Base-by-base conservation (phyloP, 2,329 filamentous ascomycete species). In the Blumeria graminis region DNA sequence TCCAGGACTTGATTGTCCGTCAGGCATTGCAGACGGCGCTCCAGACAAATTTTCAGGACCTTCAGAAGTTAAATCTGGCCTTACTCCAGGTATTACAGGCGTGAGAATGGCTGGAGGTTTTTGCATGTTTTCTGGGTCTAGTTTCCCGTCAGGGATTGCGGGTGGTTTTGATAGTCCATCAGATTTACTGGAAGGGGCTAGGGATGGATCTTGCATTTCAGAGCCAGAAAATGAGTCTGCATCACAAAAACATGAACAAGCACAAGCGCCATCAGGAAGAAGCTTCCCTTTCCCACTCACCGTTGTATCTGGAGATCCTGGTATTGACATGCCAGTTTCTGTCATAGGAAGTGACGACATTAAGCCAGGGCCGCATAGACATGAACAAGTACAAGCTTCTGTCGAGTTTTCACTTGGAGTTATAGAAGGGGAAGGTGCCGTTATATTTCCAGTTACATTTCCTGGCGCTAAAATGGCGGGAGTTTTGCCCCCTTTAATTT, bases 211-310 rank as follows among this genome's bases (percentile, higher is more conserved):
- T 43, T 14, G 6, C 18, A 5, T 13, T 13, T 11, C 28, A n/a
- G 45, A 22, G 3, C 38, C 38, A 10, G 28, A 18, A 58, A 63
- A 63, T n/a, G 62, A 62, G n/a, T 57, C 58, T 28, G 55, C 18
- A 13, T 52, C 57, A 41, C 62, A 63, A 38, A 61, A 56, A 57
- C 62, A 63, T 41, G 56, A 48, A 41, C 62, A 63, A 56, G 60
- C 56, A 53, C 60, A 64, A 46, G 56, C 56, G 7, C 62, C 62
- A 28, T 58, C 58, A 18, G 58, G 16, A 8, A 51, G 38, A 3
- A 56, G 9, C 33, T 56, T 60, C 38, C 62, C 62, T 18, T 43
- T 39, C 22, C 62, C 62, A 10, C 34, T 14, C 16, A 56, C 61
- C 32, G 63, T 56, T 11, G 48, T 56, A 46, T 60, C 62, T 10